Evolutionary conservation across 257 asterid genomes (phyloP).

Genomic region (Capsicum pubescens): DNA sequence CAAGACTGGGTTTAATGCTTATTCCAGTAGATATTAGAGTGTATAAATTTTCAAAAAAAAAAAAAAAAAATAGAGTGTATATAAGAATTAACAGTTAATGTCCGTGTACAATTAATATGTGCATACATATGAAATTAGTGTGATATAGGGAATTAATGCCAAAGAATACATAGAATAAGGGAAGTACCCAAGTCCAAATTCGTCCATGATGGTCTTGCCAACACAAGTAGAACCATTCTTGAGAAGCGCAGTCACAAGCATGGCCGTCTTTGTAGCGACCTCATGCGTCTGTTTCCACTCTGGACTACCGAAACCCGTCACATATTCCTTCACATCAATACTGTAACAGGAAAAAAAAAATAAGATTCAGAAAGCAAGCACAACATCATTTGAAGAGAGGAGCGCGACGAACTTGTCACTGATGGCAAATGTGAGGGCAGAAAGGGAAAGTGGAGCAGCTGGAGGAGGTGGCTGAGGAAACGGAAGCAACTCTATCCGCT

Average conservation of each 20-base stretch:
- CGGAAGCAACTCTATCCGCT: conserved; percentile 73
- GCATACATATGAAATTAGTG: background rate
- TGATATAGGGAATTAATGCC: background rate
- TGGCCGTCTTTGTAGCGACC: conserved; percentile 72
- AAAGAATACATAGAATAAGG: background rate
- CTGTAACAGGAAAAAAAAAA: conserved; percentile 36
- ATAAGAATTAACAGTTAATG: background rate
- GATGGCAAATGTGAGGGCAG: conserved; percentile 79
- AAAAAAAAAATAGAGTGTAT: no score
- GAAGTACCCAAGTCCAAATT: conserved; percentile 87
- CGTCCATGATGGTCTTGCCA: conserved; percentile 92
- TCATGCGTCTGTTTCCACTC: conserved; percentile 89
- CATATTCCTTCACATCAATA: conserved; percentile 83
- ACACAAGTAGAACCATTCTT: conserved; percentile 77
- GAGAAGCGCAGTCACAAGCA: conserved; percentile 71
- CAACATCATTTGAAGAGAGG: background rate
- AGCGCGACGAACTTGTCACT: conserved; percentile 64
- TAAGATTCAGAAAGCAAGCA: no score
- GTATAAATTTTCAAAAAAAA: no score
- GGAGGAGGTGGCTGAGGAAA: conserved; percentile 97
- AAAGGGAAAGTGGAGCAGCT: conserved; percentile 77
- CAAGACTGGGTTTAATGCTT: background rate
- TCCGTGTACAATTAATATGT: background rate
- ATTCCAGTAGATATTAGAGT: background rate
- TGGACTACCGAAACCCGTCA: conserved; percentile 85